Percentiles rank a stretch among this genome's conserved stretches.
Conservation (phyloP, 2,329 filamentous ascomycete species). For the Ophiostoma sp. region DNA sequence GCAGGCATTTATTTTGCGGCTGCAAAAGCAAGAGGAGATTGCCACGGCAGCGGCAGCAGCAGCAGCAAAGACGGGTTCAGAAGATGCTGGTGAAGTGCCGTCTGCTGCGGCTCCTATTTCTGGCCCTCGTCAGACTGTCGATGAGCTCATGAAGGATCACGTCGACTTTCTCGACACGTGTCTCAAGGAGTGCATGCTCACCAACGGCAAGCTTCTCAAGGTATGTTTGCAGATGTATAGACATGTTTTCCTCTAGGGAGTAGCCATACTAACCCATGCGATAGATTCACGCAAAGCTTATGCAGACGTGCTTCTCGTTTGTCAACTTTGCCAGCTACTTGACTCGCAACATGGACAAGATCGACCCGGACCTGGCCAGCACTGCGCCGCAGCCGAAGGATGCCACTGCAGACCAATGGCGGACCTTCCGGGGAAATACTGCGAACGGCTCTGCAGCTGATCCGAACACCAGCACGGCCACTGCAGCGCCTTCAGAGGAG, state of each 20-base stretch:
- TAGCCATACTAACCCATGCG: background rate
- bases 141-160: conserved; percentile 98
- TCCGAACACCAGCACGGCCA: conserved; percentile 25
- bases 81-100: conserved; percentile 31
- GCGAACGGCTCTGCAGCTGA: conserved; percentile 31
- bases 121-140: conserved; percentile 64
- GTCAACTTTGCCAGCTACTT: conserved; percentile 84
- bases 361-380: conserved; percentile 70
- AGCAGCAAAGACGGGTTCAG: conserved; percentile 19
- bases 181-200: conserved; percentile 97
- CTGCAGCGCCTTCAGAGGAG: conserved; percentile 36
- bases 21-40: conserved; percentile 54
- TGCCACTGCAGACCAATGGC: conserved; percentile 59
- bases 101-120: conserved; percentile 4
- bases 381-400: conserved; percentile 51
- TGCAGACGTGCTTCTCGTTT: conserved; percentile 93
- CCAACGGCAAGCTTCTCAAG: conserved; percentile 87
- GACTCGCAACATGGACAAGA: conserved; percentile 74
- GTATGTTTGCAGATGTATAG: conserved; percentile 43
- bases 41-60: conserved; percentile 32
- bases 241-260: background rate
- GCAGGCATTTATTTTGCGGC: conserved; percentile 83
- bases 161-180: conserved; percentile 97
- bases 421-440: conserved; percentile 45
- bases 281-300: conserved; percentile 94